Evolutionary conservation across 1,284 basidiomycete species (phyloP), one percentile per base, ranked within the genome.

Genomic region (Thelephora terrestris): DNA sequence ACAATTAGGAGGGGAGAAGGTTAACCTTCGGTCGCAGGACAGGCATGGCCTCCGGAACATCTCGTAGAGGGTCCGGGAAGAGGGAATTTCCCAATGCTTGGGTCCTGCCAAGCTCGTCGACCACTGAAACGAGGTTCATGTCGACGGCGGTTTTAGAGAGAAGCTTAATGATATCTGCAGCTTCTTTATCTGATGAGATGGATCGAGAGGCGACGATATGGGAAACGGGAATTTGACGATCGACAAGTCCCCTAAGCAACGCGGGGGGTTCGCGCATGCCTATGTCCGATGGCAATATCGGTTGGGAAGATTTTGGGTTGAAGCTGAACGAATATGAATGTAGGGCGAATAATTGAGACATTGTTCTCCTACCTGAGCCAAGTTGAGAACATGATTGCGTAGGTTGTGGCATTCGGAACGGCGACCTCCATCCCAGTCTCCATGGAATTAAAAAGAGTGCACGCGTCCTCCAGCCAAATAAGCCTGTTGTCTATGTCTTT

Each of bases 141-240:
- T 78, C 68, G 39, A 81, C 73, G 6, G 85, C 83, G 7, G 78
- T 72, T 50, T 71, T 68, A 7, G 79, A 80, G 6, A 89, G 67
- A 3, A 68, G 48, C 46, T 73, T 71, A 45, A 84, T 76, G 17
- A 79, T 67, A n/a, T 72, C 60, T 0, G 71, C 64, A 12, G 78
- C 78, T 43, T 78, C 75, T 37, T 78, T 73, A 2, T 75, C 70
- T 0, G 72, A 71, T 5, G 66, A 61, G 50, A 85, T 71, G 27
- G 68, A 63, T n/a, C 76, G 74, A 59, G 82, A 76, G 0, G 78
- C 64, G 35, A 87, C 65, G 18, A 88, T 71, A 1, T 69, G 57
- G 18, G 72, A 58, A n/a, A 79, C 54, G 12, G 75, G 62, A 23
- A 87, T 71, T 37, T 74, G 61, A 43, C 74, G 70, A 14, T 71